Percentiles rank a stretch among this genome's conserved stretches.
These are phyloP conservation scores for Boletus rufocinnamomeus DNA, from an alignment of 768 basidiomycete genomes.

Conservation along the genomic window DNA sequence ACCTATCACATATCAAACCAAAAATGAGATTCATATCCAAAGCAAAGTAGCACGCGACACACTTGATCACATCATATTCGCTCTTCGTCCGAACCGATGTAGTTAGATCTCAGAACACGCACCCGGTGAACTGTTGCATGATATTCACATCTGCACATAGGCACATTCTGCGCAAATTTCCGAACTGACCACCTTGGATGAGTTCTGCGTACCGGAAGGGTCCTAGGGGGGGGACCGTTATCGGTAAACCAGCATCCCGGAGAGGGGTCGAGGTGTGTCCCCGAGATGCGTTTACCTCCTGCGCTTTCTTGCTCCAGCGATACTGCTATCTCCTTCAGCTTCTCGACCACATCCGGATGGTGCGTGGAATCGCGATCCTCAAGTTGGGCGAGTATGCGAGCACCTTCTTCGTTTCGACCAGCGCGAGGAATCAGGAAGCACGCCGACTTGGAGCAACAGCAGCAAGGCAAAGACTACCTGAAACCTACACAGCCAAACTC, in stretches of 20 bases:
- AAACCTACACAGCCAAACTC: too few relatives aligned
- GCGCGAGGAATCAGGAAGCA: neutral
- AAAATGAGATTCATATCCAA: neutral
- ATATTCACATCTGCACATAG: neutral
- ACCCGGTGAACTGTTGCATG: neutral
- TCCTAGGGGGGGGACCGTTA: neutral
- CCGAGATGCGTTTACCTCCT: neutral
- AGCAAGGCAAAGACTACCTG: neutral
- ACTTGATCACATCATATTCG: neutral
- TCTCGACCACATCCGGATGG: neutral
- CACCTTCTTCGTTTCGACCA: neutral
- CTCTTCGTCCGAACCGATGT: neutral
- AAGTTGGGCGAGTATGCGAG: neutral
- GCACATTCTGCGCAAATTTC: neutral
- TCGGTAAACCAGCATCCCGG: too few relatives aligned
- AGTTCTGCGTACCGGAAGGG: neutral
- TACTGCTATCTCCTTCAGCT: neutral
- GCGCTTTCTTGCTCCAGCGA: neutral
- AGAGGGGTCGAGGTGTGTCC: neutral
- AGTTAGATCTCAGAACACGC: neutral
- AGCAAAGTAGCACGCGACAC: neutral
- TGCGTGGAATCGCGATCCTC: neutral
- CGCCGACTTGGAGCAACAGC: neutral
- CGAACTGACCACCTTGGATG: neutral
- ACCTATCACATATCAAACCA: neutral